Base-by-base conservation (phyloP, 2,329 filamentous ascomycete genomes). In the Epichloe amarillans region DNA sequence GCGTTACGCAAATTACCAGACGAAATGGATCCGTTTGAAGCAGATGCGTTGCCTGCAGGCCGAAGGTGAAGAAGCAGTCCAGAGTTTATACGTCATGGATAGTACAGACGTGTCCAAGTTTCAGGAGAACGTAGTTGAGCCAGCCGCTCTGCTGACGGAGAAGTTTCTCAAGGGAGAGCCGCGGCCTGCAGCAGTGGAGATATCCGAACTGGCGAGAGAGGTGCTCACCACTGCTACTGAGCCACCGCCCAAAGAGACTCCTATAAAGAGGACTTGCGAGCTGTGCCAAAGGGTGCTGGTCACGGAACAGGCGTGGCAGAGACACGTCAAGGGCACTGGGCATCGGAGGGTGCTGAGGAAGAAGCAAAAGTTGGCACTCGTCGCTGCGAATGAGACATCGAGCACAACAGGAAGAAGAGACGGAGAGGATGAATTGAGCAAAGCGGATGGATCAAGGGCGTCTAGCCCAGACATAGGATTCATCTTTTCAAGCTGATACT, bases 1-100 rank as follows among this genome's bases (percentile, higher is more conserved):
- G 10, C 88, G 90, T 57, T 98, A 98, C 62, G 87, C 91, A 2
- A 86, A 82, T 54, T 80, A 84, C 7, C 93, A 98, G 64, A 71
- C 87, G 17, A 80, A 83, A 52, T 98, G 90, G 88, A 94, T 97
- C 50, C 79, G 84, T 15, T 79, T 84, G 57, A 95, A 95, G 62
- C 76, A 95, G 26, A 75, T 93, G 41, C 81, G 83, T 10, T 79
- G 82, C 1, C 69, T 93, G 30, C 72, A 70, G 38, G 75, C 79
- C 17, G 72, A 77, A 37, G 72, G 68, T 2, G 67, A 73, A 15
- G 66, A 72, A 8, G 71, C 73, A 1, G 62, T 79, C 47, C 65
- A 76, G 21, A 78, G 71, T 37, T 70, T 96, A 1, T 97, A 86
- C 63, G 68, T 97, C 2, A 68, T 97, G 1, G 88, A 98, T 66